Percentiles rank a stretch among this genome's conserved stretches.
phyloP scores from a whole-genome alignment of 148 eudicot genomes.

The Linanthus parryae region DNA sequence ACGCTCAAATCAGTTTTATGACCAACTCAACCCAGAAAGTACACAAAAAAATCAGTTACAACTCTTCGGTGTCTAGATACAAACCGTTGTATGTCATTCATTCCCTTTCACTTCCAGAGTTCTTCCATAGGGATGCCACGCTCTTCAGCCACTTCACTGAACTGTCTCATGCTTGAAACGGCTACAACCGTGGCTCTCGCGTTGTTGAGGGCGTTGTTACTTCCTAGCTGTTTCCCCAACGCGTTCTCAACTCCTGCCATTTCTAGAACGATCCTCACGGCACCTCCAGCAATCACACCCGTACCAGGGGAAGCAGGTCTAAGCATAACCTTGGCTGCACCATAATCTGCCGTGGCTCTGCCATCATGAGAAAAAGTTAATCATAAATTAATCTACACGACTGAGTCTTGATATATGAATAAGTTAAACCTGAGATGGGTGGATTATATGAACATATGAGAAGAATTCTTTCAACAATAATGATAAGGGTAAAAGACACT shows the following conservation, averaged over 20 bases:
- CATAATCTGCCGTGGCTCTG: slow-evolving; percentile 75
- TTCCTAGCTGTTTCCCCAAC: slow-evolving; percentile 87
- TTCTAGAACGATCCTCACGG: slow-evolving; percentile 76
- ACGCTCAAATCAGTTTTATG: too few species aligned
- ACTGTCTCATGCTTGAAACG: slow-evolving; percentile 65
- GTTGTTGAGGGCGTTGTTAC: slow-evolving; percentile 90
- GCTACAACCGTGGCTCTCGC: slow-evolving; percentile 89
- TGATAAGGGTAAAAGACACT: too few species aligned
- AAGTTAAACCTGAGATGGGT: too few species aligned
- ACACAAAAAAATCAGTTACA: neutral
- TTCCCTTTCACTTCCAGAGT: slow-evolving; percentile 69
- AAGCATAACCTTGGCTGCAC: slow-evolving; percentile 98
- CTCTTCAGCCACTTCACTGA: slow-evolving; percentile 76
- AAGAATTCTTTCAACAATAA: too few species aligned
- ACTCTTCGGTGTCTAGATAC: too few species aligned
- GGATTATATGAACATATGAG: too few species aligned
- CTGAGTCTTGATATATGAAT: too few species aligned
- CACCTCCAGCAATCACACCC: slow-evolving; percentile 89
- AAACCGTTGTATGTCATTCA: too few species aligned
- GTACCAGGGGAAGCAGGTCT: slow-evolving; percentile 95
- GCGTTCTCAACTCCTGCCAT: slow-evolving; percentile 96
- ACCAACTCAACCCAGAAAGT: neutral
- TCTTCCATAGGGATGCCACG: slow-evolving; percentile 98
- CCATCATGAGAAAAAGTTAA: too few species aligned
- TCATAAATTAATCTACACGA: too few species aligned